These are phyloP conservation scores for Ophiocordyceps robertsii DNA, from an alignment of 2,329 filamentous ascomycete species.

Conservation along the genomic window DNA sequence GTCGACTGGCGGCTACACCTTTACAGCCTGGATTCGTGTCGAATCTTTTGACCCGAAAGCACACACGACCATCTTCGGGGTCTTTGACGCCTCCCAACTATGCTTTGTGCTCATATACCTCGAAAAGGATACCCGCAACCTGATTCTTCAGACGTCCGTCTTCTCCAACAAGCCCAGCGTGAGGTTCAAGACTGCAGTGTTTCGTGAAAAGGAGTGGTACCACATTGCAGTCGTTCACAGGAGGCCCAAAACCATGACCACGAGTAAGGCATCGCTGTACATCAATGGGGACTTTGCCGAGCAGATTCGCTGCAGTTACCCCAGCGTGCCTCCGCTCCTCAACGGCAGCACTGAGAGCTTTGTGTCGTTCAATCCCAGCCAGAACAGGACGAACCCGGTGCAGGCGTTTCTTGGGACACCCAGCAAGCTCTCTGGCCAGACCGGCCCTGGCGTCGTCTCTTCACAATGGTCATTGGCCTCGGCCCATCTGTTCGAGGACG, in stretches of 20 bases:
- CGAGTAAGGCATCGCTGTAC: constrained; percentile 76
- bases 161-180: constrained; percentile 77
- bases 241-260: constrained; percentile 57
- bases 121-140: constrained; percentile 83
- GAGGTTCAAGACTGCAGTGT: constrained; percentile 73
- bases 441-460: constrained; percentile 58
- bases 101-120: constrained; percentile 92
- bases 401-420: constrained; percentile 93
- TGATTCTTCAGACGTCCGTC: constrained; percentile 93
- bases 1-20: constrained; percentile 72
- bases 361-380: constrained; percentile 49
- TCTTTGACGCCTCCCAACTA: constrained; percentile 81
- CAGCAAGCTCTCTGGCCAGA: constrained; percentile 64
- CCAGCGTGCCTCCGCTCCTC: constrained; percentile 54
- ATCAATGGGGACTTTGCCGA: constrained; percentile 91
- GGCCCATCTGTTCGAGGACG: constrained; percentile 77
- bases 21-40: constrained; percentile 78
- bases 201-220: constrained; percentile 74
- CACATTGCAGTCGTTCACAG: constrained; percentile 84
- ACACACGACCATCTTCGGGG: constrained; percentile 92
- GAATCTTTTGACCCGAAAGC: constrained; percentile 73
- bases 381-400: constrained; percentile 51
- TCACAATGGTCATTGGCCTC: constrained; percentile 85
- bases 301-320: constrained; percentile 81
- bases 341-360: constrained; percentile 54